Evolutionary conservation across 2,329 filamentous ascomycete genomes (phyloP).

Genomic region (Cladosporium sp.): DNA sequence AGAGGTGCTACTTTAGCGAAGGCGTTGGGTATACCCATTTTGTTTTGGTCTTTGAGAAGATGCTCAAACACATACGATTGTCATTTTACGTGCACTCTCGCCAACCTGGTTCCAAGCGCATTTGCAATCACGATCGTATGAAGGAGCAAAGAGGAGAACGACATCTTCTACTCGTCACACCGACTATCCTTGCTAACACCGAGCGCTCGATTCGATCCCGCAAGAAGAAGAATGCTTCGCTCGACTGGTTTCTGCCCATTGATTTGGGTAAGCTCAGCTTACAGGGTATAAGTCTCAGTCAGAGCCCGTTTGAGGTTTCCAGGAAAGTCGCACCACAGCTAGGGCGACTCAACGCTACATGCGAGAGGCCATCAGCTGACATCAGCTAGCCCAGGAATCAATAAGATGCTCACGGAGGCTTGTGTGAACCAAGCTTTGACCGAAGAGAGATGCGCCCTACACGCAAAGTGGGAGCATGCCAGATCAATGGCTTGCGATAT

Average conservation of each 20-base stretch:
- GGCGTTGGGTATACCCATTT: constrained; percentile 14
- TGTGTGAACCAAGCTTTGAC: no score
- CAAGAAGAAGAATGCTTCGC: background rate
- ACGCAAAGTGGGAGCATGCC: no score
- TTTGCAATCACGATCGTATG: background rate
- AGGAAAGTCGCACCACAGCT: background rate
- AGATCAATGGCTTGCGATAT: no score
- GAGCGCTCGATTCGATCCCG: background rate
- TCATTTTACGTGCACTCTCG: background rate
- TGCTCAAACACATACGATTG: background rate
- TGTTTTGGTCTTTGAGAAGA: constrained; percentile 2
- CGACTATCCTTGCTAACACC: background rate
- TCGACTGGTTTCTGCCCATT: background rate
- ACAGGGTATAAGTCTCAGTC: background rate
- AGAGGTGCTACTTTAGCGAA: constrained; percentile 10
- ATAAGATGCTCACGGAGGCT: no score
- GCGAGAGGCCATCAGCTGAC: no score
- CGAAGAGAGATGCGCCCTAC: no score
- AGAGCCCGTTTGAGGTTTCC: background rate
- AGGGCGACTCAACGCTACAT: no score
- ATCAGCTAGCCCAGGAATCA: no score
- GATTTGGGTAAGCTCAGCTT: background rate
- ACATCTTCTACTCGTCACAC: background rate
- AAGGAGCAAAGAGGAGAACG: background rate
- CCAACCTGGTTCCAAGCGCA: background rate